Evolutionary conservation across 345 rosid genomes (phyloP).

Genomic region (Citrus glauca): DNA sequence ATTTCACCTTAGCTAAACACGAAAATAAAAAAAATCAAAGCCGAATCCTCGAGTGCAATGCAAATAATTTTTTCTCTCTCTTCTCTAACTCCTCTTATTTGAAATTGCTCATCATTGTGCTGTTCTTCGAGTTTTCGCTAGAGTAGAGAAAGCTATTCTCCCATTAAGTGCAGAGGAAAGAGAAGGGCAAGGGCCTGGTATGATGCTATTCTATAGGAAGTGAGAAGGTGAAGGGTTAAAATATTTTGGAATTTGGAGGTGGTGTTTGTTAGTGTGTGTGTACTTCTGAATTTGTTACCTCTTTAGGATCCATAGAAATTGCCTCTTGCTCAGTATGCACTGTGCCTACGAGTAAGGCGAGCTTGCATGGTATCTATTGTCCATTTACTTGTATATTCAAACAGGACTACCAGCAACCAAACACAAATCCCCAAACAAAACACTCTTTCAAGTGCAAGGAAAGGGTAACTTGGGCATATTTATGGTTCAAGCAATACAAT

Average conservation of each 20-base stretch:
- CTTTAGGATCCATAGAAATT: not conserved
- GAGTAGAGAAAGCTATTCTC: too few relatives aligned
- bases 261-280: not conserved
- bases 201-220: not conserved
- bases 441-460: too few relatives aligned
- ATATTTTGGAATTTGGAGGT: too few relatives aligned
- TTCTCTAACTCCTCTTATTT: not conserved
- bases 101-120: not conserved
- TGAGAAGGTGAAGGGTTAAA: not conserved
- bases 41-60: slow-evolving; percentile 11
- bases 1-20: too few relatives aligned
- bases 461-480: not conserved
- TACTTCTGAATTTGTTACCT: not conserved
- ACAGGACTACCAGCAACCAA: not conserved
- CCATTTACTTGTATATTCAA: not conserved
- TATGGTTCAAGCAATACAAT: too few relatives aligned
- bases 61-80: not conserved
- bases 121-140: not conserved
- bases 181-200: not conserved
- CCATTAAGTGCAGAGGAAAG: not conserved
- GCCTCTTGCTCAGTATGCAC: not conserved
- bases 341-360: not conserved
- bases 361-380: too few relatives aligned
- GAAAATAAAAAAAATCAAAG: too few relatives aligned
- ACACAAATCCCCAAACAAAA: not conserved